These are phyloP conservation scores for Penstemon newberryi DNA, from an alignment of 257 asterid genomes.

Conservation along the genomic window DNA sequence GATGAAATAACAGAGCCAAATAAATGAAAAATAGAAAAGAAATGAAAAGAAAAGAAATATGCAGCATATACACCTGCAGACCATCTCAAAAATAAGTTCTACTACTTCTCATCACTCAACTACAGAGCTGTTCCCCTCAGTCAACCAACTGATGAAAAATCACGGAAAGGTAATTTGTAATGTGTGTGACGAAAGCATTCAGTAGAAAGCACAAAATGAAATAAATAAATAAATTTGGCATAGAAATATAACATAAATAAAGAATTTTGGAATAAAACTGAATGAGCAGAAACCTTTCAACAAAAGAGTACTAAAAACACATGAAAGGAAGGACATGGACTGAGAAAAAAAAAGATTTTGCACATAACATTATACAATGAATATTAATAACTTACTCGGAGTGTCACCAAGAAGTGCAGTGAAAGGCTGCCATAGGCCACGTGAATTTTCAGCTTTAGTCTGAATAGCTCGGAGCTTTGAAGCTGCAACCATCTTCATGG, in stretches of 20 bases:
- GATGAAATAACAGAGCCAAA: neutral
- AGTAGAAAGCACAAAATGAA: neutral
- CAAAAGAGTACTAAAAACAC: conserved; percentile 3
- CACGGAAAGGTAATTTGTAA: neutral
- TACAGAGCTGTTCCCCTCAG: neutral
- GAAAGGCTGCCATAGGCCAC: conserved; percentile 99
- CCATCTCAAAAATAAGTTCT: neutral
- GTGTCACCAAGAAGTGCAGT: conserved; percentile 96
- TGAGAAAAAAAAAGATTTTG: conserved; percentile 1
- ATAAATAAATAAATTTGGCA: neutral
- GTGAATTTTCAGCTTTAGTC: conserved; percentile 79
- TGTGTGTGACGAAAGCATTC: neutral
- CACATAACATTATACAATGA: neutral
- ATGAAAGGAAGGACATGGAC: conserved; percentile 4
- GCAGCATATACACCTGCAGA: neutral
- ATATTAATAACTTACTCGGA: conserved; percentile 60
- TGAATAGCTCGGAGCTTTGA: conserved; percentile 96
- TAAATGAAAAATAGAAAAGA: neutral
- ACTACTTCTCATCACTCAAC: neutral
- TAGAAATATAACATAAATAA: neutral
- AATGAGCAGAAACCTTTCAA: neutral
- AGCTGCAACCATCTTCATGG: conserved; percentile 99
- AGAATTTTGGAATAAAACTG: neutral
- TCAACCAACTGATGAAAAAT: neutral
- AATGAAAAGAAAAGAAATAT: neutral